phyloP scores from a whole-genome alignment of 768 basidiomycete species.

The Boletus subparvulus region DNA sequence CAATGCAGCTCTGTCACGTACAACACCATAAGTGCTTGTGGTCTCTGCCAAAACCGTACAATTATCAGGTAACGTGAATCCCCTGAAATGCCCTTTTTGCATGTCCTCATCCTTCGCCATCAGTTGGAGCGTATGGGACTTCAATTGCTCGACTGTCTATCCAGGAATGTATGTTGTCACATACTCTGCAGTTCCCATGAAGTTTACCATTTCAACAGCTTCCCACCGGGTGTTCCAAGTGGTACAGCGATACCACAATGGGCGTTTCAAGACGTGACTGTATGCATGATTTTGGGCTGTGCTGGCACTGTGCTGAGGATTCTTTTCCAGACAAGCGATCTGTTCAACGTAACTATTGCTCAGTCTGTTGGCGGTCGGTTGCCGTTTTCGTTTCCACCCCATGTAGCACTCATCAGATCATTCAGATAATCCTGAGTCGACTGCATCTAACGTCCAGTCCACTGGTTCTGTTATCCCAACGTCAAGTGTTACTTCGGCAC shows the following conservation, averaged over 20 bases:
- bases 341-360: constrained; percentile 43
- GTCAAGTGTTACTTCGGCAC: constrained; percentile 14
- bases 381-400: neutral
- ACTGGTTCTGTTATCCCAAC: constrained; percentile 17
- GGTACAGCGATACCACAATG: constrained; percentile 56
- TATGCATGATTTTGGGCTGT: constrained; percentile 23
- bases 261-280: constrained; percentile 59
- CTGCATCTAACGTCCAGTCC: constrained; percentile 34
- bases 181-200: neutral
- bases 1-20: constrained; percentile 59
- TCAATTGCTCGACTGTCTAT: constrained; percentile 45
- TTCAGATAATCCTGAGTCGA: constrained; percentile 45
- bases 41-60: constrained; percentile 49
- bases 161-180: constrained; percentile 21
- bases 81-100: neutral
- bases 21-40: constrained; percentile 56
- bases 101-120: constrained; percentile 1
- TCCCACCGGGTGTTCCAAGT: constrained; percentile 45
- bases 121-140: constrained; percentile 55
- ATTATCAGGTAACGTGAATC: constrained; percentile 34
- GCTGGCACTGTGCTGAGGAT: constrained; percentile 2
- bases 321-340: constrained; percentile 31
- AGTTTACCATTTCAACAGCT: constrained; percentile 34
- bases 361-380: constrained; percentile 29
- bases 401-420: neutral